phyloP scores from a whole-genome alignment of 1,284 basidiomycete genomes.

The Ustilago vetiveriae region DNA sequence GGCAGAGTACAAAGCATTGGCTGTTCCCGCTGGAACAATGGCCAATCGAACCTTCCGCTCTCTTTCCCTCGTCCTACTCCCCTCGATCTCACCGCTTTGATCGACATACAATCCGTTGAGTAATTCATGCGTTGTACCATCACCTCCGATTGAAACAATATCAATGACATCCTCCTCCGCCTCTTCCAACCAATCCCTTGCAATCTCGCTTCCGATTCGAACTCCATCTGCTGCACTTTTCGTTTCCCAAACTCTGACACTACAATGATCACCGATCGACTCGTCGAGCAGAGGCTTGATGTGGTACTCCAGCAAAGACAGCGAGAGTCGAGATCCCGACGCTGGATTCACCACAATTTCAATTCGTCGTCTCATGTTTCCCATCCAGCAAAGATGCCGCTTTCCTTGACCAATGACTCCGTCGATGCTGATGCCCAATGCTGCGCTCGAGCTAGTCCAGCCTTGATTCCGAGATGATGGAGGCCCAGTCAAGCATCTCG shows the following conservation, averaged over 20 bases:
- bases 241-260: slow-evolving; percentile 9
- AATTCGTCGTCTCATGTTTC: slow-evolving; percentile 2
- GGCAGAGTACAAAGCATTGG: slow-evolving; percentile 83
- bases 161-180: neutral
- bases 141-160: slow-evolving; percentile 64
- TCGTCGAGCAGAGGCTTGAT: slow-evolving; percentile 17
- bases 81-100: no score
- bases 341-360: slow-evolving; percentile 21
- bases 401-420: no score
- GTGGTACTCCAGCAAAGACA: neutral
- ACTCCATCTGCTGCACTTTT: slow-evolving; percentile 22
- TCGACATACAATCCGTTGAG: slow-evolving; percentile 52
- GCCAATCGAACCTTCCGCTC: slow-evolving; percentile 59
- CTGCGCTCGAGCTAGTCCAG: no score
- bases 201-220: slow-evolving; percentile 24
- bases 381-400: neutral
- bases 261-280: neutral
- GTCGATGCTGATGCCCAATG: no score
- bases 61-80: no score
- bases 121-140: slow-evolving; percentile 67
- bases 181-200: neutral
- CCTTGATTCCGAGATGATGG: no score
- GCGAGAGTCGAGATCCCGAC: slow-evolving; percentile 5
- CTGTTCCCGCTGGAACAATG: slow-evolving; percentile 82
- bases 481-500: no score